Evolutionary conservation across 2,329 filamentous ascomycete species (phyloP).

Genomic region (Fusarium sp.): DNA sequence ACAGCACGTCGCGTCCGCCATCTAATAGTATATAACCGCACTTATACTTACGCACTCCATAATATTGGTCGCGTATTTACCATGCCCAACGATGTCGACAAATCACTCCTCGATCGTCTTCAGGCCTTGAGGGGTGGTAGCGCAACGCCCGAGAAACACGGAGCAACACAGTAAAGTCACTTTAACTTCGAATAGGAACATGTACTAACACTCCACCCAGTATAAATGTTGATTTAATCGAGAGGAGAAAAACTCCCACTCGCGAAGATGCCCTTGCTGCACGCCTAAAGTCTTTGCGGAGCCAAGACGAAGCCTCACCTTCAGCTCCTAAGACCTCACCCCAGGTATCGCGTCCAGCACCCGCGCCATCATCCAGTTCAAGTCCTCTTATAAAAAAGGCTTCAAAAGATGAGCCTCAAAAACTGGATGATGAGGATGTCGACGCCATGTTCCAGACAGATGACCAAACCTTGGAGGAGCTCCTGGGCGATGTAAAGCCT

Average conservation of each 20-base stretch:
- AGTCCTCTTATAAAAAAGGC: constrained; percentile 3
- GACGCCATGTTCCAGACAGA: constrained; percentile 59
- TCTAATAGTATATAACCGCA: background rate
- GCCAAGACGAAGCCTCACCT: constrained; percentile 48
- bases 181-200: background rate
- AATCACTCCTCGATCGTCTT: constrained; percentile 64
- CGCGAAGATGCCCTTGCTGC: constrained; percentile 64
- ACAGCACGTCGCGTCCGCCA: background rate
- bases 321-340: constrained; percentile 20
- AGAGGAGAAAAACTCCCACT: constrained; percentile 56
- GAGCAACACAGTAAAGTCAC: constrained; percentile 55
- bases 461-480: constrained; percentile 64
- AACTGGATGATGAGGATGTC: constrained; percentile 49
- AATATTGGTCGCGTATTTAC: rapidly evolving
- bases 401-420: background rate
- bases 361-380: background rate
- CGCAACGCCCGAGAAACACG: constrained; percentile 52
- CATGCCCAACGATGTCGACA: constrained; percentile 56
- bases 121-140: constrained; percentile 60
- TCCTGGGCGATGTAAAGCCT: constrained; percentile 58
- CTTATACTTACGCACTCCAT: background rate
- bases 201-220: constrained; percentile 13
- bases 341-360: background rate
- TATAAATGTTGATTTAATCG: constrained; percentile 53
- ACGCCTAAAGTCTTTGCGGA: constrained; percentile 64